Evolutionary conservation across 2,329 filamentous ascomycete genomes (phyloP), one percentile per base, ranked within the genome.

Genomic region (Stemphylium lycopersici): DNA sequence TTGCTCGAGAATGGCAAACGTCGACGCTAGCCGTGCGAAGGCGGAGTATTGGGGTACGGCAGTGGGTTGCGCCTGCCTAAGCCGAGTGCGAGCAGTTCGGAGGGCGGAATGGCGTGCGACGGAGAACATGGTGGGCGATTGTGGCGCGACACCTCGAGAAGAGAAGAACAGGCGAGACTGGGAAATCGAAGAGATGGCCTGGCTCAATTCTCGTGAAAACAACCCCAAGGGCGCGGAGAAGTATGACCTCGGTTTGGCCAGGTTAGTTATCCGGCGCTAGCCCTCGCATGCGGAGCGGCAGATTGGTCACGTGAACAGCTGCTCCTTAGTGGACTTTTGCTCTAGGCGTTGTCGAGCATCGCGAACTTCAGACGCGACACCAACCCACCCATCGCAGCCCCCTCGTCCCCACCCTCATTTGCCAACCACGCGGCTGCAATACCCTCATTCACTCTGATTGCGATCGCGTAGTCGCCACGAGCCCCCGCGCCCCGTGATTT

Each of bases 1-100:
- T 78, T 98, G 95, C 79, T 99, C 95, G 58, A 99, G 85, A 48
- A 99, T 81, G 40, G 93, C 93, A 52, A 99, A 84, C 32, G 93
- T 95, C 45, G 93, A 97, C 55, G 96, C 83, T 57, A 96, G 81
- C 67, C 90, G 85, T 66, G 83, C 82, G 61, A 89, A 78, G 58
- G 84, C 81, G 52, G 85, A 86, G 69, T 79, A 76, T 62, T 78
- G 78, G 61, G 78, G 75, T 52, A 70, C 50, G 37, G 59, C 57
- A 32, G 61, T 66, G 55, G 73, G 67, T 46, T 71, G 69, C 42
- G 67, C 63, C 41, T 58, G 59, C 46, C 76, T 74, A 55, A 84
- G 74, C 71, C 81, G 81, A 41, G 79, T 76, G 37, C 71, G 71
- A n/a, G 71, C 72, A 44, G 72, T 68, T 32, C 72, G 72, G 34